phyloP scores from a whole-genome alignment of 257 asterid genomes.

The Coffea canephora region DNA sequence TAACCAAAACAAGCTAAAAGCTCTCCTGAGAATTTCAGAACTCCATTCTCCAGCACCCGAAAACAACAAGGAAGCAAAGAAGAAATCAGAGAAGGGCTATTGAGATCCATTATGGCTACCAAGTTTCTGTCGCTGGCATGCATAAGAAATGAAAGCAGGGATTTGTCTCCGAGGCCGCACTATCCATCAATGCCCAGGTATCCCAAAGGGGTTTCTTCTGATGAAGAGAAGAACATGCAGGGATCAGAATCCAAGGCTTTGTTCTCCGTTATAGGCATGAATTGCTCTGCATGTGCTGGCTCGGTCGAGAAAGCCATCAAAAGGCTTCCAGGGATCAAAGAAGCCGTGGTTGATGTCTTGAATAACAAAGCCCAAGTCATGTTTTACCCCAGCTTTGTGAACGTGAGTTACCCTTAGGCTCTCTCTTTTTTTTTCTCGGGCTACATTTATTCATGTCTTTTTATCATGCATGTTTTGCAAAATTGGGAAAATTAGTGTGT shows the following conservation, averaged over 20 bases:
- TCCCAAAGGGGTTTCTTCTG: slow-evolving; percentile 18
- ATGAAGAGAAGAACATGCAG: slow-evolving; percentile 24
- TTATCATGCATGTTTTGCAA: neutral
- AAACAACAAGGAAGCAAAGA: neutral
- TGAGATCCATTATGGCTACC: neutral
- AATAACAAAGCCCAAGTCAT: slow-evolving; percentile 66
- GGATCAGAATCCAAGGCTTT: slow-evolving; percentile 53
- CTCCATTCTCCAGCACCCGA: neutral
- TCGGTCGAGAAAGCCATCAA: slow-evolving; percentile 85
- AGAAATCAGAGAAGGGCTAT: neutral
- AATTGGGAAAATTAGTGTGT: neutral
- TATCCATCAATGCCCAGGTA: slow-evolving; percentile 42
- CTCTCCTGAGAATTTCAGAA: neutral
- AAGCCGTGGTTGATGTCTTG: slow-evolving; percentile 75
- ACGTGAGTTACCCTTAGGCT: slow-evolving; percentile 35
- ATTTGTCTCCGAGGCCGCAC: slow-evolving; percentile 31
- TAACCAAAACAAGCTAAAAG: neutral
- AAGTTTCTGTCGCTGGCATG: neutral
- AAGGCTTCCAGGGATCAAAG: slow-evolving; percentile 76
- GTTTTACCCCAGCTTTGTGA: slow-evolving; percentile 52
- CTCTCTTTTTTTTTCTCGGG: neutral
- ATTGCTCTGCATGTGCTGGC: slow-evolving; percentile 89
- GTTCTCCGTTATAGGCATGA: slow-evolving; percentile 73
- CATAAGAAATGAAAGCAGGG: neutral
- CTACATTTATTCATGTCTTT: neutral